phyloP scores from a whole-genome alignment of 2,329 filamentous ascomycete species.

The Colletotrichum cordylinicola region DNA sequence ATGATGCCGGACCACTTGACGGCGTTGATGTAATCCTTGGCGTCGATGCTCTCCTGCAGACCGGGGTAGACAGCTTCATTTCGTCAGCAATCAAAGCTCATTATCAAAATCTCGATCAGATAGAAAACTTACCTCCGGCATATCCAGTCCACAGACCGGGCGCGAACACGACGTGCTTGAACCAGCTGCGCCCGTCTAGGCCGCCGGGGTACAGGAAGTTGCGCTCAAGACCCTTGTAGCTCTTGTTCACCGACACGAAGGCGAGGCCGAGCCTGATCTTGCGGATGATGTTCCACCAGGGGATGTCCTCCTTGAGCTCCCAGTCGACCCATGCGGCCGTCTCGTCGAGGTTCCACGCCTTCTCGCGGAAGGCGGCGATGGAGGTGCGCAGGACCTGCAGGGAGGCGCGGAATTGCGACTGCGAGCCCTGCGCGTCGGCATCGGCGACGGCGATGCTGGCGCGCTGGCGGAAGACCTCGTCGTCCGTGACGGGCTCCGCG shows the following conservation, averaged over 20 bases:
- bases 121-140: slow-evolving; percentile 65
- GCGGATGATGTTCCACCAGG: slow-evolving; percentile 81
- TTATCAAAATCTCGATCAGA: not conserved
- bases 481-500: slow-evolving; percentile 27
- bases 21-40: slow-evolving; percentile 62
- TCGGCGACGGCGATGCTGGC: slow-evolving; percentile 21
- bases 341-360: slow-evolving; percentile 51
- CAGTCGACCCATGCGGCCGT: slow-evolving; percentile 45
- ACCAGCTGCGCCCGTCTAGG: slow-evolving; percentile 83
- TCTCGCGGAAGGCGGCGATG: slow-evolving; percentile 40
- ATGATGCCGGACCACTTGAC: slow-evolving; percentile 66
- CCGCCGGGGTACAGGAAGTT: slow-evolving; percentile 79
- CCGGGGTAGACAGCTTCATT: slow-evolving; percentile 65
- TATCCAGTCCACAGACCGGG: slow-evolving; percentile 94
- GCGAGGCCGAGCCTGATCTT: slow-evolving; percentile 68
- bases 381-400: slow-evolving; percentile 44
- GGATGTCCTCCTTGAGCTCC: slow-evolving; percentile 59
- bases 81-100: slow-evolving; percentile 16
- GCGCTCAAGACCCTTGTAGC: slow-evolving; percentile 85
- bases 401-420: slow-evolving; percentile 42
- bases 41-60: slow-evolving; percentile 66
- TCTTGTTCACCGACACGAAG: slow-evolving; percentile 73
- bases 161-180: slow-evolving; percentile 94
- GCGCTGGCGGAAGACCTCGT: slow-evolving; percentile 31
- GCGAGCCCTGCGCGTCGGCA: slow-evolving; percentile 35